Conservation (phyloP, 192 early-diverging fungal genomes). For the Backusella australiensis region DNA sequence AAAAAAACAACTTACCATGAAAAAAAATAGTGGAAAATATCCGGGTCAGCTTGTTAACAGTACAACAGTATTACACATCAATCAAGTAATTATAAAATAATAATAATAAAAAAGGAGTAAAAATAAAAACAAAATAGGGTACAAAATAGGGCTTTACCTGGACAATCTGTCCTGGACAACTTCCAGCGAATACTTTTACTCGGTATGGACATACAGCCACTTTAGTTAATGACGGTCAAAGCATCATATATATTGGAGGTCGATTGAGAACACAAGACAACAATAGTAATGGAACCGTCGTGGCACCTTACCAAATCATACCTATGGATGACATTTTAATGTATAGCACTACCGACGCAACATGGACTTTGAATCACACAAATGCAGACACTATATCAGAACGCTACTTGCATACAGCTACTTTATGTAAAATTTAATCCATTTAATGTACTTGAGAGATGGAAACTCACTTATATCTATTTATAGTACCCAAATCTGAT, state of each 20-base stretch:
- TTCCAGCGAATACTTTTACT: neutral
- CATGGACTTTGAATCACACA: neutral
- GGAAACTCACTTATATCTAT: neutral
- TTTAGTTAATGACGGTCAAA: neutral
- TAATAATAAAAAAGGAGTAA: neutral
- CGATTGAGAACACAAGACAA: neutral
- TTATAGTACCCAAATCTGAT: conserved; percentile 7
- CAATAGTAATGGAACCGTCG: neutral
- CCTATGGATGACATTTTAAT: neutral
- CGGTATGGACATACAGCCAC: conserved; percentile 9
- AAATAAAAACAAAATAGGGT: neutral
- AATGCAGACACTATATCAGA: neutral
- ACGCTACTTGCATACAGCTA: conserved; percentile 1
- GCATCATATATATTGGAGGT: conserved; percentile 4
- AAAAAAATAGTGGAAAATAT: conserved; percentile 2
- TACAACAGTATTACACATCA: neutral
- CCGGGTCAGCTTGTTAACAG: neutral
- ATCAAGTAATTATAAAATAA: neutral
- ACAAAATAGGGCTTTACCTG: neutral
- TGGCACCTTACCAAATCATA: neutral
- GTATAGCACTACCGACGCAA: neutral
- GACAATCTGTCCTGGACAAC: neutral
- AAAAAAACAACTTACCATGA: neutral
- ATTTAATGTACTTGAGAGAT: neutral
- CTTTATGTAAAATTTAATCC: neutral